Base-by-base conservation (phyloP, 441 rosid species). In the Pelargonium cotyledonis region DNA sequence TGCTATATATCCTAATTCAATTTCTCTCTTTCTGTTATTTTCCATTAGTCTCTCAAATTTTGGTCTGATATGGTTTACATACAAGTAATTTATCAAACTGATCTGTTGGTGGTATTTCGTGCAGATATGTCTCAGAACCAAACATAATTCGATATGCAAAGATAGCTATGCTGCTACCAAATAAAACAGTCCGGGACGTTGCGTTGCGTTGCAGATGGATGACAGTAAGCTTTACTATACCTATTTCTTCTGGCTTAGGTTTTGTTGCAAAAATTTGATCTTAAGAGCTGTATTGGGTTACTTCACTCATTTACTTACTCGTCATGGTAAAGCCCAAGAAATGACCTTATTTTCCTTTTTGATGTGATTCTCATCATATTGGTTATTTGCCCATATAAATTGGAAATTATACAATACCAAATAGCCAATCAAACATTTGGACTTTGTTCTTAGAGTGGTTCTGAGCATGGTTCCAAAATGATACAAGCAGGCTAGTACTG, bases 171-270 rank as follows among this genome's bases (percentile, higher is more conserved):
- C 71, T 62, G 75, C 74, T 75, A 63, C 69, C 68, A 21, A 71
- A 71, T 44, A 75, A 75, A 46, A 75, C 78, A 16, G 78, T 75
- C 41, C 72, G 78, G 38, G 78, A 75, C 16, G 78, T 75, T 29
- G 78, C 78, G 15, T 67, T 75, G 71, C 78, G 78, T 18, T 68
- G 74, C 72, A 61, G 78, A 44, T 75, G 78, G 78, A 75, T 75
- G 78, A 66, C 75, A 23, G 78, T 75, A 67, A 71, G 78, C 40
- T 62, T 41, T 29, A 55, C 53, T 1, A 31, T 68, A 21, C 47
- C 29, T 35, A 65, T 16, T 35, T 21, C 8, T 15, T 19, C 19
- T 1, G 19, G 57, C 16, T 18, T 57, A 11, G 62, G 21, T 57
- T 55, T 57, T 57, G 62, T 57, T 23, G 29, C 29, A 57, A 57